Evolutionary conservation across 495 filamentous ascomycete genomes (phyloP), one percentile per base, ranked within the genome.

Genomic region (Xylona heveae): DNA sequence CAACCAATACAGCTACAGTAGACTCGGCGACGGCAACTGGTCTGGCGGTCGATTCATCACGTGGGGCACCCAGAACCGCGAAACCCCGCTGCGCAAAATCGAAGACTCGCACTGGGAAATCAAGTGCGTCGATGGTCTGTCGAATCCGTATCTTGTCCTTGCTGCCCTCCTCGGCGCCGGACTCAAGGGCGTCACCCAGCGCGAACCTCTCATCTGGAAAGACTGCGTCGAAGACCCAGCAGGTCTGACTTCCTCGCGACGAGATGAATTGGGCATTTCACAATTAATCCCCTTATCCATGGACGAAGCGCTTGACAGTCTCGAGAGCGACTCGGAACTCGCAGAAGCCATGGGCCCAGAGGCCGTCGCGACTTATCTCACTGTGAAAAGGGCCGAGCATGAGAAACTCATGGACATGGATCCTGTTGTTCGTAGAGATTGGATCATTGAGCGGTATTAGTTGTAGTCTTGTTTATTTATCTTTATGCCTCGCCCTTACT

Each of bases 1-100:
- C 18, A 65, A 66, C 34, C 46, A 58, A 2, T 51, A 55, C 0
- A 67, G 59, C 37, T 85, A 81, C 48, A 59, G 59, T 20, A 57
- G 78, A 5, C 53, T 74, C n/a, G 42, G 42, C 2, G 73, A 78
- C 39, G 61, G 73, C 8, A 54, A 59, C 21, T 91, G 82, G 82
- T 65, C 72, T 0, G 77, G 75, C 2, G 77, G 77, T 0, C 61
- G 68, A 4, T 83, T 71, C 65, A 60, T 80, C 0, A 50, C 65
- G 0, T 83, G 78, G 75, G 78, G 78, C 8, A 74, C 68, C 27
- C 63, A 83, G 46, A 82, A 83, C 43, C 64, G 72, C 13, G 78
- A 83, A 50, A 55, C 64, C 5, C 60, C 78, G 4, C 51, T 85
- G 17, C 54, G 78, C 13, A 66, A 65, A 35, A 59, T 78, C 29